Evolutionary conservation across 768 basidiomycete species (phyloP), one percentile per base, ranked within the genome.

Genomic region (Lentinula guzmanii): DNA sequence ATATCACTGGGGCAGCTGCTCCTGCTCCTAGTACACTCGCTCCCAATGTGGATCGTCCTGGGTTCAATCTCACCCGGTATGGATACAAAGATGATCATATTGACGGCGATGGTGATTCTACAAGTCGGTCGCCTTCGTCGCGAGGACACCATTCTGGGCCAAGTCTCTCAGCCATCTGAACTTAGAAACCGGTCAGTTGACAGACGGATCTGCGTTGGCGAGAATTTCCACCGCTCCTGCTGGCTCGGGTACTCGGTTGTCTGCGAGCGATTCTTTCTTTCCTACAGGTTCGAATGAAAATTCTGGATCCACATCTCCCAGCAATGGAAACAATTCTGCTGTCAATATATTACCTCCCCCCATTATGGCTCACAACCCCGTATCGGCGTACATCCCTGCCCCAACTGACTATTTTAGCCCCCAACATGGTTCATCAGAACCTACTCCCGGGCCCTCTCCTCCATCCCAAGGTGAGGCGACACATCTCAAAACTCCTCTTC

Each of bases 1-100:
- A 85, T 52, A 72, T 93, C 7, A 75, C 80, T 1, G 89, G 87
- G 16, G 80, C 80, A 2, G 83, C 85, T 6, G 81, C 86, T 0
- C 88, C 89, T 0, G 64, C 67, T 9, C 72, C 77, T 48, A 81
- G 72, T 66, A 54, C 75, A 74, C 31, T 77, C 78, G 66, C 84
- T 6, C 89, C 90, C 1, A 80, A 86, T 64, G 67, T 88, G 41
- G 80, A 82, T 65, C 74, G 80, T 48, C 79, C 86, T 2, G 90
- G 91, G 13, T 91, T 85, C 65, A 78, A 80, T 55, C 74, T 93
- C 8, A 85, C 83, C 2, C 76, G 91, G 76, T 89, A 24, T 42
- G 43, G 56, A 6, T 52, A 61, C 46, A 52, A 48, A 15, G 53
- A 61, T 5, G 52, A 54, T 18, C 42, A 59, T 50, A 11, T 31